phyloP scores from a whole-genome alignment of 176 grass and related monocot species.

The Ensete glaucum region DNA sequence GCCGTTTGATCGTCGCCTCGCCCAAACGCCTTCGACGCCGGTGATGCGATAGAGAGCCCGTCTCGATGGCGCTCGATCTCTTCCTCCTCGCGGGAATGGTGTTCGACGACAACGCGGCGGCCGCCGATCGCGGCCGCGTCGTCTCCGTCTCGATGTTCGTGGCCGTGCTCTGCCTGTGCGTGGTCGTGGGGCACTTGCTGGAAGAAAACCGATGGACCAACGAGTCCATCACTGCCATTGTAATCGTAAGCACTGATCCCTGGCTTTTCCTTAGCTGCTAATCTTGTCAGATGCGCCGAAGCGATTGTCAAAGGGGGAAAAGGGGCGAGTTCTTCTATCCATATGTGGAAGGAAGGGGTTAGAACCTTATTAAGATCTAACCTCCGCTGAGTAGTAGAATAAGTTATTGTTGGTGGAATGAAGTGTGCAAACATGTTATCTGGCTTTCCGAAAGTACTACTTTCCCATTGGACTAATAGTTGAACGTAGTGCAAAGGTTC shows the following conservation, averaged over 20 bases:
- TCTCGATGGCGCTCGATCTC: not conserved
- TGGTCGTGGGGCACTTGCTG: not conserved
- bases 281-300: not conserved
- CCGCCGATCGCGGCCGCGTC: not conserved
- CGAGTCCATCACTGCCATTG: slow-evolving; percentile 1
- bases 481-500: no score
- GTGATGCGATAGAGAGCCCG: not conserved
- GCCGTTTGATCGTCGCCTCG: not conserved
- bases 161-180: slow-evolving; percentile 3
- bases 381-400: not conserved
- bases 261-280: not conserved
- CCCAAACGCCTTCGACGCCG: not conserved
- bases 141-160: slow-evolving; percentile 8
- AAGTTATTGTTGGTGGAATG: not conserved
- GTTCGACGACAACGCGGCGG: not conserved
- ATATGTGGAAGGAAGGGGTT: not conserved
- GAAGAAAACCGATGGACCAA: slow-evolving; percentile 6
- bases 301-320: not conserved
- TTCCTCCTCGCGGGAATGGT: not conserved
- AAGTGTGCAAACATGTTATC: not conserved
- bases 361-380: not conserved
- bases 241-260: not conserved
- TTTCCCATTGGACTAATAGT: no score
- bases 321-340: not conserved
- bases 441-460: not conserved